A percentile compares a stretch with the other conserved stretches of the same genome.
Conservation (phyloP, 805 yeast genomes). For the Brettanomyces nanus region DNA sequence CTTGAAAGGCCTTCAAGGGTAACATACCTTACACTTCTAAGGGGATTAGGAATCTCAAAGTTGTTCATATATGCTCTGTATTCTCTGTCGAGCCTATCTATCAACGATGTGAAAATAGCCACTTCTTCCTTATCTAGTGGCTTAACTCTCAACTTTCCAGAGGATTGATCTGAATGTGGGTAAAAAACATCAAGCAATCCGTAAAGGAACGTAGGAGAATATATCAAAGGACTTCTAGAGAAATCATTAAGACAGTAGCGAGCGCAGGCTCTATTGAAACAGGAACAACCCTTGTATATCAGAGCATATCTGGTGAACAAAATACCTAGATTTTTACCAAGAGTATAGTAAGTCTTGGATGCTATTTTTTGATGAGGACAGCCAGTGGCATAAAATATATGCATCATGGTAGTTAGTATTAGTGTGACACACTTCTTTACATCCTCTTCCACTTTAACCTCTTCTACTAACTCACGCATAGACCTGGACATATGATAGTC, state of each 20-base stretch:
- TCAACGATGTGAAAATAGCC: background rate
- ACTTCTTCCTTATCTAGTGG: background rate
- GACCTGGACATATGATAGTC: constrained; percentile 14
- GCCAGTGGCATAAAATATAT: constrained; percentile 7
- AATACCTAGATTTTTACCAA: constrained; percentile 6
- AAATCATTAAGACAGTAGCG: background rate
- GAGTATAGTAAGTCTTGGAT: constrained; percentile 8
- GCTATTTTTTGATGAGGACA: constrained; percentile 14
- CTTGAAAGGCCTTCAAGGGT: background rate
- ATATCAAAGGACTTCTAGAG: constrained; percentile 5
- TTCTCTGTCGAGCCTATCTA: constrained; percentile 2
- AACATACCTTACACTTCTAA: background rate
- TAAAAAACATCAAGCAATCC: constrained; percentile 6
- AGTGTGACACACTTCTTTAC: constrained; percentile 5
- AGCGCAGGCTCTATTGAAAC: background rate
- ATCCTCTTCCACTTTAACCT: constrained; percentile 5
- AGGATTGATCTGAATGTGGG: background rate
- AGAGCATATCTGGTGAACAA: background rate
- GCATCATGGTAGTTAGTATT: constrained; percentile 7
- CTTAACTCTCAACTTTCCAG: background rate
- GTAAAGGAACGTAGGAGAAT: constrained; percentile 11
- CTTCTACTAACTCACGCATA: constrained; percentile 8
- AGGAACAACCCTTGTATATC: background rate
- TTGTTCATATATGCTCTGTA: constrained; percentile 4
- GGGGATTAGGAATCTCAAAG: background rate